phyloP scores from a whole-genome alignment of 2,329 filamentous ascomycete genomes.

The Penicillium thymicola region DNA sequence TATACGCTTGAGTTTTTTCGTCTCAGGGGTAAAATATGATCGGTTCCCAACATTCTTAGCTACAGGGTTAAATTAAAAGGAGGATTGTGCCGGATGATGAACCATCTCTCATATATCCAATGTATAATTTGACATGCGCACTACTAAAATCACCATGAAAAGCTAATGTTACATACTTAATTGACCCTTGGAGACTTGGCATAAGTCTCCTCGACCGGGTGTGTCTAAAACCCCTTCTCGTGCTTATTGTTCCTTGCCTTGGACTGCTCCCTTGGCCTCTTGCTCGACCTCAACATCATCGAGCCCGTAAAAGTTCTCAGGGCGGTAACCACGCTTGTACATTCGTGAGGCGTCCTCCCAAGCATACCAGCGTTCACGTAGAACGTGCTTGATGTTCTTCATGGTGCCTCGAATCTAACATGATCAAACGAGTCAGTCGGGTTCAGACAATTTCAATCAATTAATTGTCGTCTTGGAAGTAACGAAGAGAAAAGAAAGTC shows the following conservation, averaged over 20 bases:
- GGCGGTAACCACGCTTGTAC: constrained; percentile 37
- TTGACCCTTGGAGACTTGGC: not conserved
- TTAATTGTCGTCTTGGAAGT: not conserved
- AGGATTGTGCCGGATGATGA: not conserved
- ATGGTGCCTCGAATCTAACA: constrained; percentile 71
- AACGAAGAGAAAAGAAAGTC: not conserved
- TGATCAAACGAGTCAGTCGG: not conserved
- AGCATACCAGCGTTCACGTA: constrained; percentile 84
- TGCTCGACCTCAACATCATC: constrained; percentile 21
- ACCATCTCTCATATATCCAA: not conserved
- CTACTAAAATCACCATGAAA: constrained; percentile 1
- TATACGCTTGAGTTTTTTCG: constrained; percentile 1
- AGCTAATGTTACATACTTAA: constrained; percentile 12
- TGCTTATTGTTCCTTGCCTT: not conserved
- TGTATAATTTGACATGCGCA: constrained; percentile 6
- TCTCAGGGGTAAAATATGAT: constrained; percentile 7
- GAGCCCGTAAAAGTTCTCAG: constrained; percentile 21
- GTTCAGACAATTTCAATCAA: not conserved
- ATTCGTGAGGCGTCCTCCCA: constrained; percentile 55
- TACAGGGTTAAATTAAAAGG: not conserved
- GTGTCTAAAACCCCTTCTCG: not conserved
- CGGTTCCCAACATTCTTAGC: not conserved
- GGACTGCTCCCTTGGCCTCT: not conserved
- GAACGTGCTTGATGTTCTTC: constrained; percentile 74
- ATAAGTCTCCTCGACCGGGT: not conserved